phyloP scores from a whole-genome alignment of 495 filamentous ascomycete genomes.

The Podospora fimiseda region DNA sequence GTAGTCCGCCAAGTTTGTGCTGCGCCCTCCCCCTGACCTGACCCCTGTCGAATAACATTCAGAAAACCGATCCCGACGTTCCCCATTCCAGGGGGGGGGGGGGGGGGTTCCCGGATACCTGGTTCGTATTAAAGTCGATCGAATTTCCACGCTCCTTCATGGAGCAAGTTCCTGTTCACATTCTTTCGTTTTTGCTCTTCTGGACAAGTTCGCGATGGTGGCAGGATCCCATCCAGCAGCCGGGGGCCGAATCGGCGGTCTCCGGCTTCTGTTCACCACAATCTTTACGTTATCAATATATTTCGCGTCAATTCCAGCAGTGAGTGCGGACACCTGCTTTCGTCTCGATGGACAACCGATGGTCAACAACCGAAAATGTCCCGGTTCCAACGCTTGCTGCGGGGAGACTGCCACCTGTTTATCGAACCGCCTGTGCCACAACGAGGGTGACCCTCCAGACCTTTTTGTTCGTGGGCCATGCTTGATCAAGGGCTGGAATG shows the following conservation, averaged over 20 bases:
- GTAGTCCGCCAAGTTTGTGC: too few species aligned
- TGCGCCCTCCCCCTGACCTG: too few species aligned
- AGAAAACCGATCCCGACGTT: too few species aligned
- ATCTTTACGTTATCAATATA: background rate
- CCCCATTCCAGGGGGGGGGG: too few species aligned
- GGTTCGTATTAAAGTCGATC: too few species aligned
- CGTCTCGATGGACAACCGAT: slow-evolving; percentile 4
- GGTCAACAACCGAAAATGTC: slow-evolving; percentile 16
- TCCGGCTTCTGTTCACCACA: background rate
- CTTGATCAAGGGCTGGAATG: slow-evolving; percentile 13
- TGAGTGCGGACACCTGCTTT: slow-evolving; percentile 11
- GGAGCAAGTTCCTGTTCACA: too few species aligned
- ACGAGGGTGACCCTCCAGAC: slow-evolving; percentile 8
- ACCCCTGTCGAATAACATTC: too few species aligned
- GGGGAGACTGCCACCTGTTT: slow-evolving; percentile 14
- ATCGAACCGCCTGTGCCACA: slow-evolving; percentile 20
- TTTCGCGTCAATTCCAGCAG: background rate
- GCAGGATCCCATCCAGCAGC: background rate
- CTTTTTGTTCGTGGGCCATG: slow-evolving; percentile 22
- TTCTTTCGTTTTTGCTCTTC: too few species aligned
- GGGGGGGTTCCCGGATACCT: too few species aligned
- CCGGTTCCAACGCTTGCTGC: slow-evolving; percentile 20
- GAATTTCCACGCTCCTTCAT: too few species aligned
- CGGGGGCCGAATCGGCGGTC: background rate
- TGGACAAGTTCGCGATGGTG: too few species aligned